Base-by-base conservation (phyloP, 2,329 filamentous ascomycete genomes). In the Aspergillus sp. region DNA sequence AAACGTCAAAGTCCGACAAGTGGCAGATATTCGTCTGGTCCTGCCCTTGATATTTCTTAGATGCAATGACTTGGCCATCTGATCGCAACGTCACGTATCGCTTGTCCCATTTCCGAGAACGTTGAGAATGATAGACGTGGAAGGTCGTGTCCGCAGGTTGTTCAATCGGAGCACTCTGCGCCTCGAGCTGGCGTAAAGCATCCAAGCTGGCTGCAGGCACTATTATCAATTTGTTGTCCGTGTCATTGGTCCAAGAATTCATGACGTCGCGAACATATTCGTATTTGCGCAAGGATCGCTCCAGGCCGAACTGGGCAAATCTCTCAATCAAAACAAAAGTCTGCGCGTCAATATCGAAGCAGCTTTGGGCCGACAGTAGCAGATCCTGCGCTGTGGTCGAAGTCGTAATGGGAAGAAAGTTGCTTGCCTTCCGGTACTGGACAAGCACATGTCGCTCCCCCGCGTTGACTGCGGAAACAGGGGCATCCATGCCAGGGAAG, bases 1-100 rank as follows among this genome's bases (percentile, higher is more conserved):
- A 96, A 43, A 96, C 86, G 62, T 97, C 91, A 65, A 91, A 96
- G 67, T 96, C 90, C 2, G 88, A 89, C 43, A 97, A 67, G 68
- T 95, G 89, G 65, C 88, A 95, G 30, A 95, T 74, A 52, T 80
- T 85, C 10, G 76, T 70, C 27, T 78, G 73, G 45, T 90, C 85
- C 64, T 89, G 88, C 43, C 84, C 81, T 1, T 73, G 70, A 10
- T 82, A 75, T 56, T 86, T 90, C 69, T 93, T 95, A 37, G 86
- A 80, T 22, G 83, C 75, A 41, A 75, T 66, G 13, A 85, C 65
- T 64, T 95, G 90, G 0, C 90, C 90, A 48, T 85, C 86, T 7
- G 75, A 62, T 4, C 85, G 76, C 25, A 97, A 70, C 0, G 83
- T 89, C 45, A 96, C 74, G 67, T 80, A 89, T 35, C 88, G 82